phyloP scores from a whole-genome alignment of 1,139 yeast genomes.

The Saccharomyces hybrid region DNA sequence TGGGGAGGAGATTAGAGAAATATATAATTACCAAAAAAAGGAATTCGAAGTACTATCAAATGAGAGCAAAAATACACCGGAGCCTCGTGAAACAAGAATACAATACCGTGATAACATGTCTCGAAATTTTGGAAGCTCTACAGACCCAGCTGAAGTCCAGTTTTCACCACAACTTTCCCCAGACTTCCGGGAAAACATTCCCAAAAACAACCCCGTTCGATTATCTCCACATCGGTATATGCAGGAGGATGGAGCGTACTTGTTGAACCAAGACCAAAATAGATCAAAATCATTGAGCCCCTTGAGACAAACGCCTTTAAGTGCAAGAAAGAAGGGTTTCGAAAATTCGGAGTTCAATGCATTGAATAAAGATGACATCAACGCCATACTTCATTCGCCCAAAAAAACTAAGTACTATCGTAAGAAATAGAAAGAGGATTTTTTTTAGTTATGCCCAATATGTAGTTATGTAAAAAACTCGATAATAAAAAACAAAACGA shows the following conservation, averaged over 20 bases:
- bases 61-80: slow-evolving; percentile 2
- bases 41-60: slow-evolving; percentile 17
- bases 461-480: background rate
- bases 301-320: background rate
- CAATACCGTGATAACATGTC: background rate
- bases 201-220: background rate
- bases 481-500: background rate
- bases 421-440: background rate
- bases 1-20: slow-evolving; percentile 23
- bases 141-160: background rate
- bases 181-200: background rate
- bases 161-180: background rate
- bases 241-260: background rate
- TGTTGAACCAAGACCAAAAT: background rate
- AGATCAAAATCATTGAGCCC: background rate
- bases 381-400: background rate
- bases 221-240: background rate
- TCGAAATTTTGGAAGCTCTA: background rate
- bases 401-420: background rate
- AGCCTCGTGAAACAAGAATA: background rate
- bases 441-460: background rate
- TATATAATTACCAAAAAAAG: slow-evolving; percentile 16
- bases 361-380: background rate
- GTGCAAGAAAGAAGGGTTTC: background rate
- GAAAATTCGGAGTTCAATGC: background rate